A percentile compares a stretch with the other conserved stretches of the same genome.
These are phyloP conservation scores for Mycena filopes DNA, from an alignment of 768 basidiomycete genomes.

Conservation along the genomic window DNA sequence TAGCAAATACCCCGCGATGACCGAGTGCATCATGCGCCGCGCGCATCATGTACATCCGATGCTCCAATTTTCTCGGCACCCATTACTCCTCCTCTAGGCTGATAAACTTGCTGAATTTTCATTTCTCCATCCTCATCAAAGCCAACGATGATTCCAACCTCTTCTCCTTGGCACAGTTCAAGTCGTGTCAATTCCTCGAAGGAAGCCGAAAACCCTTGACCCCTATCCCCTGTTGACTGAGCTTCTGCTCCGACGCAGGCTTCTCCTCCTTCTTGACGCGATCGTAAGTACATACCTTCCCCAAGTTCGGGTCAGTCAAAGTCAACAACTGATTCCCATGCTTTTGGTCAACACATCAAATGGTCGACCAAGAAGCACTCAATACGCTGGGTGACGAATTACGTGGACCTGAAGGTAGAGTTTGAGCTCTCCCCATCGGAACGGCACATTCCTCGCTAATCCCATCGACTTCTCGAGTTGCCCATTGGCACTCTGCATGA, in stretches of 20 bases:
- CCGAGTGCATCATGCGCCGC: not conserved
- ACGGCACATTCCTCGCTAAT: constrained; percentile 40
- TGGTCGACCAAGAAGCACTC: constrained; percentile 41
- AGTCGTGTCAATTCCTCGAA: constrained; percentile 21
- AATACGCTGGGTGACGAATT: constrained; percentile 37
- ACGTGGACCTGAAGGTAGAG: constrained; percentile 43
- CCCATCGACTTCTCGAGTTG: constrained; percentile 36
- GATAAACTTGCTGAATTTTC: constrained; percentile 13
- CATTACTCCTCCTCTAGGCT: constrained; percentile 24
- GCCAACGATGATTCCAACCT: constrained; percentile 20
- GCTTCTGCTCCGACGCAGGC: not conserved
- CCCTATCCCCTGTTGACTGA: constrained; percentile 6
- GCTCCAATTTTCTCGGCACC: constrained; percentile 30
- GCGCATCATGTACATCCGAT: constrained; percentile 27
- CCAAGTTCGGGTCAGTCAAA: constrained; percentile 39
- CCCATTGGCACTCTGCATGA: constrained; percentile 42
- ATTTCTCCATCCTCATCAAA: constrained; percentile 15
- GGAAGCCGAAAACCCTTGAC: constrained; percentile 5
- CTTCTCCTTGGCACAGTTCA: constrained; percentile 19
- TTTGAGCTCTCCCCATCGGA: constrained; percentile 34
- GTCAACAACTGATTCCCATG: constrained; percentile 37
- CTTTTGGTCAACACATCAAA: constrained; percentile 40
- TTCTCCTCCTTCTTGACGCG: not conserved
- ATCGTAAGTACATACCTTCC: constrained; percentile 14
- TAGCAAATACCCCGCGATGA: not conserved